Percentiles rank a stretch among this genome's conserved stretches.
Evolutionary conservation across 2,329 filamentous ascomycete species (phyloP).

Genomic region (Iodosphaeria phyllophila): DNA sequence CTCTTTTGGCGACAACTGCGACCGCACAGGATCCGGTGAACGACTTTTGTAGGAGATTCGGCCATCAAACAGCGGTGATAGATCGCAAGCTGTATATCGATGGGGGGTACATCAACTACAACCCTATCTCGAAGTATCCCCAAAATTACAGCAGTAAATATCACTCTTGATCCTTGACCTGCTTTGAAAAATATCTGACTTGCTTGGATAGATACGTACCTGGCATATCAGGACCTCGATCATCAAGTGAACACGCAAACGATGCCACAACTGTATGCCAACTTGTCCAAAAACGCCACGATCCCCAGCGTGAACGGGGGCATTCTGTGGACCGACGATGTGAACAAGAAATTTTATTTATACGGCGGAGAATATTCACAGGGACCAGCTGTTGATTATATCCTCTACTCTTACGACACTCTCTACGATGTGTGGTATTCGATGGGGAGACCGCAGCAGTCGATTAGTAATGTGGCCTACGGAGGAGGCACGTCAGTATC

Average conservation of each 20-base stretch:
- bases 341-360: conserved; percentile 44
- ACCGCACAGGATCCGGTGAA: conserved; percentile 27
- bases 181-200: not conserved
- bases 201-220: conserved; percentile 2
- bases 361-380: conserved; percentile 38
- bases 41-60: conserved; percentile 34
- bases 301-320: conserved; percentile 28
- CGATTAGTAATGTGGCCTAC: conserved; percentile 29
- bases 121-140: conserved; percentile 24
- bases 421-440: conserved; percentile 34
- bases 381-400: conserved; percentile 23
- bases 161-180: not conserved
- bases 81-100: conserved; percentile 43
- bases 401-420: conserved; percentile 38
- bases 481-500: conserved; percentile 37
- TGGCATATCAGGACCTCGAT: conserved; percentile 4
- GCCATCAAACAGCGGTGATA: conserved; percentile 41
- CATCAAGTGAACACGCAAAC: conserved; percentile 5
- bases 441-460: conserved; percentile 17
- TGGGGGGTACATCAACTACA: conserved; percentile 38
- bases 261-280: conserved; percentile 33
- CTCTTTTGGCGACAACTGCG: not conserved
- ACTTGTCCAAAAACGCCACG: conserved; percentile 37
- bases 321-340: conserved; percentile 37
- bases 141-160: conserved; percentile 36